A percentile compares a stretch with the other conserved stretches of the same genome.
Evolutionary conservation across 1,284 basidiomycete species (phyloP).

Genomic region (Ganoderma boninense): DNA sequence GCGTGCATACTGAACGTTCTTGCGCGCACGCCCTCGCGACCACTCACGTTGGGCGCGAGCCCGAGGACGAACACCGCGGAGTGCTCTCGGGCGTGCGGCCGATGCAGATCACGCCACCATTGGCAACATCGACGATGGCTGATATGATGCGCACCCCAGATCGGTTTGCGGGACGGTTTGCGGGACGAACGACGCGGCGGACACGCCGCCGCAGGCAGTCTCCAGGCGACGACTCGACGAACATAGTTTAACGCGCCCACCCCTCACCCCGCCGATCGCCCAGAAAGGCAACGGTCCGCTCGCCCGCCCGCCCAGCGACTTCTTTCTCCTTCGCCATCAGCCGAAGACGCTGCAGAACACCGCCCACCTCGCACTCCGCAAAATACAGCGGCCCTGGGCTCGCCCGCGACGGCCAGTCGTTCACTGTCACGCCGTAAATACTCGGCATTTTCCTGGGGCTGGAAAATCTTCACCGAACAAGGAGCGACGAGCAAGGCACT

Average conservation of each 20-base stretch:
- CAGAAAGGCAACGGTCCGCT: constrained; percentile 23
- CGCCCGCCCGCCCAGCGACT: constrained; percentile 10
- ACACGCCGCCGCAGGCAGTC: constrained; percentile 1
- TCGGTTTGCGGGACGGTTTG: constrained; percentile 17
- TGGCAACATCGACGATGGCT: not conserved
- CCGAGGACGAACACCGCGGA: not conserved
- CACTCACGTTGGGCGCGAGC: constrained; percentile 9
- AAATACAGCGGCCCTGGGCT: not conserved
- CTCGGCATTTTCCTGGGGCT: not conserved
- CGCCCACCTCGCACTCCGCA: not conserved
- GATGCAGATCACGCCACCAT: constrained; percentile 11
- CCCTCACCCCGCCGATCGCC: constrained; percentile 18
- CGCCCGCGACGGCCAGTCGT: not conserved
- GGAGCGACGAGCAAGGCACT: not conserved
- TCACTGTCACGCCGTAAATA: not conserved
- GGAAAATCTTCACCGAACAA: constrained; percentile 3
- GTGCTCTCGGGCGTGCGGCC: not conserved
- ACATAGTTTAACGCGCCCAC: constrained; percentile 1
- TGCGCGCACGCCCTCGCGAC: constrained; percentile 3
- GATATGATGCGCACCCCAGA: constrained; percentile 14
- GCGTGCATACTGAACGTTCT: not conserved
- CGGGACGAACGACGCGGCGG: not conserved
- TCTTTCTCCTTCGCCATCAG: constrained; percentile 6
- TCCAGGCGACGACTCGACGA: constrained; percentile 5
- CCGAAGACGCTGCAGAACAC: constrained; percentile 1